Evolutionary conservation across 139 green algal genomes (phyloP).

Genomic region (Volvox africanus): DNA sequence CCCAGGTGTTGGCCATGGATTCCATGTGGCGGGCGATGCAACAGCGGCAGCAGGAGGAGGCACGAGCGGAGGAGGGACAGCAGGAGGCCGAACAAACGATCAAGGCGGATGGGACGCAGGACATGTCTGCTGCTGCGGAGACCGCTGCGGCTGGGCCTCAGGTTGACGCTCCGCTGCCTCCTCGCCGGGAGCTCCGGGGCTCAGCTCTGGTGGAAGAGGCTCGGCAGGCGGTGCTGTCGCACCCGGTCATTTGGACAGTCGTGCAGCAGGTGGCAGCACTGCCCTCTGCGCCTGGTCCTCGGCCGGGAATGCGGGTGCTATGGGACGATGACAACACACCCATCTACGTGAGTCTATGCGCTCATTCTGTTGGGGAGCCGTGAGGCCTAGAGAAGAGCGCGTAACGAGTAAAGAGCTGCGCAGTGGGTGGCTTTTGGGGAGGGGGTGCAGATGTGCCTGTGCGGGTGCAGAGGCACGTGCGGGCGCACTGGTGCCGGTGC

Average conservation of each 20-base stretch:
- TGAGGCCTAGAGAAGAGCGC: too few species aligned
- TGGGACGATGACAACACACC: constrained; percentile 49
- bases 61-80: not conserved
- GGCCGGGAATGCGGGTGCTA: not conserved
- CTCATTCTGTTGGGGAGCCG: too few species aligned
- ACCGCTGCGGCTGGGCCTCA: not conserved
- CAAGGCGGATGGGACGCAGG: not conserved
- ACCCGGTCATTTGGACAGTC: constrained; percentile 14
- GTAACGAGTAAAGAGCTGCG: not conserved
- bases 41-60: not conserved
- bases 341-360: constrained; percentile 34
- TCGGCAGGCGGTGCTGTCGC: not conserved
- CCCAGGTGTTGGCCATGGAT: constrained; percentile 36
- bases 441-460: too few species aligned
- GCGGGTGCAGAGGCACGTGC: too few species aligned
- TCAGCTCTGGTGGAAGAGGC: not conserved
- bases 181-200: not conserved
- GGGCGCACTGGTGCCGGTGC: not conserved
- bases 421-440: not conserved
- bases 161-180: not conserved
- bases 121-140: not conserved
- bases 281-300: constrained; percentile 5
- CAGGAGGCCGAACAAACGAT: not conserved
- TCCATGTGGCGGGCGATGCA: constrained; percentile 18
- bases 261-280: constrained; percentile 18